Evolutionary conservation across 2,329 filamentous ascomycete genomes (phyloP).

Genomic region (Aschersonia sp.): DNA sequence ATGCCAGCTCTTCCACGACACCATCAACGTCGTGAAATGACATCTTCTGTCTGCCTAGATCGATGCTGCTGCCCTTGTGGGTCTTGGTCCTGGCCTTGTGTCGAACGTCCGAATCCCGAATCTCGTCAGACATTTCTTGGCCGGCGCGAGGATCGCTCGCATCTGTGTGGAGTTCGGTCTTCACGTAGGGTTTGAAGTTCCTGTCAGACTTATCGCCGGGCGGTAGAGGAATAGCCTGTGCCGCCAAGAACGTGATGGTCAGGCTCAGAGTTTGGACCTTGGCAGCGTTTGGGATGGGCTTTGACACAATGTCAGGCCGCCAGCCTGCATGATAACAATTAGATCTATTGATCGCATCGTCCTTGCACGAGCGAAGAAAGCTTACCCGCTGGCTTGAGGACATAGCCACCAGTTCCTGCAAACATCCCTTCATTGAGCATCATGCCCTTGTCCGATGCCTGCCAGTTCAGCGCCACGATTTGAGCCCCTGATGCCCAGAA

Average conservation of each 20-base stretch:
- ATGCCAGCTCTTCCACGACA: conserved; percentile 54
- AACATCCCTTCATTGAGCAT: conserved; percentile 97
- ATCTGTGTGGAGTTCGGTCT: conserved; percentile 72
- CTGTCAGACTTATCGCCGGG: conserved; percentile 30
- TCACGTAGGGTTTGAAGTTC: conserved; percentile 66
- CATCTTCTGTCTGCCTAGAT: conserved; percentile 45
- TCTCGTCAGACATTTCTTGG: conserved; percentile 5
- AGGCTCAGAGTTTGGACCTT: conserved; percentile 49
- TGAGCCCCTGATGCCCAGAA: conserved; percentile 87
- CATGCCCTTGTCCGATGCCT: conserved; percentile 79
- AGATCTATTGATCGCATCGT: too few species aligned
- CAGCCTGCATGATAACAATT: conserved; percentile 11
- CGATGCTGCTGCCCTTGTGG: conserved; percentile 42
- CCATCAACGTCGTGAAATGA: conserved; percentile 39
- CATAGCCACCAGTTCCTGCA: conserved; percentile 66
- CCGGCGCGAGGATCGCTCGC: conserved; percentile 23
- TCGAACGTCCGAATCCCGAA: conserved; percentile 23
- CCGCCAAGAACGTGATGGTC: conserved; percentile 59
- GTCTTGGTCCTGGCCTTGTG: conserved; percentile 46
- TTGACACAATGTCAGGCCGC: conserved; percentile 11
- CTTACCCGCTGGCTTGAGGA: conserved; percentile 63
- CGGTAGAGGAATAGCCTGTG: conserved; percentile 59
- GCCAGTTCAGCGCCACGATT: conserved; percentile 89
- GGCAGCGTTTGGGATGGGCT: conserved; percentile 16
- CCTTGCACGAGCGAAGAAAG: neutral